A percentile compares a stretch with the other conserved stretches of the same genome.
Evolutionary conservation across 2,329 filamentous ascomycete species (phyloP).

Genomic region (Cladorrhinum sp.): DNA sequence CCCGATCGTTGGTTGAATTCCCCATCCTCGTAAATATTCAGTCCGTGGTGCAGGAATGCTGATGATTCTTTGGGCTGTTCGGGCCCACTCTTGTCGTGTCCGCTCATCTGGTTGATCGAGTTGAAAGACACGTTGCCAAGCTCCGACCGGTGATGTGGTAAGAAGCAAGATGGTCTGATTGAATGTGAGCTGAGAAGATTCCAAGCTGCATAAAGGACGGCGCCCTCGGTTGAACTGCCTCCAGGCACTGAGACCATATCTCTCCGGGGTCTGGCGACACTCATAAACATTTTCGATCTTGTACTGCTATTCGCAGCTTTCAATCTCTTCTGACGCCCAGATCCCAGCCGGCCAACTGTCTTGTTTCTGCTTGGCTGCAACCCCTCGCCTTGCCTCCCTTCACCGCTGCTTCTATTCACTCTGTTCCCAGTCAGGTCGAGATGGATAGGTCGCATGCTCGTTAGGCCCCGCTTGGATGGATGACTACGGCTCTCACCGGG

Average conservation of each 20-base stretch:
- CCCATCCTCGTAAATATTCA: not conserved
- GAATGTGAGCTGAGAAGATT: not conserved
- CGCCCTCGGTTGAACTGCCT: too few relatives aligned
- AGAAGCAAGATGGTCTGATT: not conserved
- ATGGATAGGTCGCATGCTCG: not conserved
- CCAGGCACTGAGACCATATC: not conserved
- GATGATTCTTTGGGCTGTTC: not conserved
- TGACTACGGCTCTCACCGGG: not conserved
- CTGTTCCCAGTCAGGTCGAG: not conserved
- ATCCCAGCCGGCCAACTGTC: not conserved
- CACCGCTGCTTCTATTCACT: constrained; percentile 4
- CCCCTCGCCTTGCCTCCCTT: constrained; percentile 1
- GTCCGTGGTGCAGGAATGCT: not conserved
- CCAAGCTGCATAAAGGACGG: too few relatives aligned
- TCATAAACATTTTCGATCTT: not conserved
- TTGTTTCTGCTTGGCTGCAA: not conserved
- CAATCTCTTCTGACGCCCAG: not conserved
- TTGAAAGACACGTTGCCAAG: not conserved
- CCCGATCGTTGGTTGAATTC: not conserved
- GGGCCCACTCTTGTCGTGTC: not conserved
- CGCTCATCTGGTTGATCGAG: not conserved
- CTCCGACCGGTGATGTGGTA: not conserved
- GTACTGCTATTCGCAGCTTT: not conserved
- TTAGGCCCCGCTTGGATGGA: not conserved
- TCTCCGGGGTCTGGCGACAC: not conserved